These are phyloP conservation scores for Amphichorda felina DNA, from an alignment of 2,329 filamentous ascomycete species.

Conservation along the genomic window DNA sequence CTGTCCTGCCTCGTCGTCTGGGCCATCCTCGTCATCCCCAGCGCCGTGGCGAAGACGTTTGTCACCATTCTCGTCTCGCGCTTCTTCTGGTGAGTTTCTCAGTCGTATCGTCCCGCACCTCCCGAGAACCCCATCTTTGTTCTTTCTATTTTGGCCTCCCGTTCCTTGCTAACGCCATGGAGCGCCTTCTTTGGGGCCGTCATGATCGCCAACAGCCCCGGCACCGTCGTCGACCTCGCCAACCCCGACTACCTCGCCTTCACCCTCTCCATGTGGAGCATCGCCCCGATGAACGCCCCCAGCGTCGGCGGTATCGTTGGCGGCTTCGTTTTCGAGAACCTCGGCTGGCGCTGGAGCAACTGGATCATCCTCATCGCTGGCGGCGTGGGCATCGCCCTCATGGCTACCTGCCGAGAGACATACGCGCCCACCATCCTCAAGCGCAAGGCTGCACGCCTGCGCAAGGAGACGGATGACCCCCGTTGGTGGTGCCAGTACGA, in stretches of 20 bases:
- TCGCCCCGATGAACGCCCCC: constrained; percentile 75
- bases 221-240: constrained; percentile 75
- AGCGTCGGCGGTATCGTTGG: constrained; percentile 59
- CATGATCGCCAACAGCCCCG: constrained; percentile 75
- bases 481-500: constrained; percentile 77
- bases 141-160: no score
- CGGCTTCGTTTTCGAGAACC: constrained; percentile 55
- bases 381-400: constrained; percentile 46
- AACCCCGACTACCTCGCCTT: constrained; percentile 67
- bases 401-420: constrained; percentile 57
- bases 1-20: constrained; percentile 53
- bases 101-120: no score
- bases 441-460: constrained; percentile 47
- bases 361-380: constrained; percentile 69
- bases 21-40: constrained; percentile 58
- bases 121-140: no score
- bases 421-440: constrained; percentile 63
- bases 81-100: constrained; percentile 55
- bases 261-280: constrained; percentile 72
- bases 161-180: no score
- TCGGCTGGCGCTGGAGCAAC: constrained; percentile 83
- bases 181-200: constrained; percentile 49
- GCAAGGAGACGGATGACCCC: constrained; percentile 58
- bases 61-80: constrained; percentile 57
- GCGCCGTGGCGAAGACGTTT: constrained; percentile 56